Evolutionary conservation across 164 flowering plant genomes (phyloP), one percentile per base, ranked within the genome.

Genomic region (Kalanchoe fedtschenkoi): DNA sequence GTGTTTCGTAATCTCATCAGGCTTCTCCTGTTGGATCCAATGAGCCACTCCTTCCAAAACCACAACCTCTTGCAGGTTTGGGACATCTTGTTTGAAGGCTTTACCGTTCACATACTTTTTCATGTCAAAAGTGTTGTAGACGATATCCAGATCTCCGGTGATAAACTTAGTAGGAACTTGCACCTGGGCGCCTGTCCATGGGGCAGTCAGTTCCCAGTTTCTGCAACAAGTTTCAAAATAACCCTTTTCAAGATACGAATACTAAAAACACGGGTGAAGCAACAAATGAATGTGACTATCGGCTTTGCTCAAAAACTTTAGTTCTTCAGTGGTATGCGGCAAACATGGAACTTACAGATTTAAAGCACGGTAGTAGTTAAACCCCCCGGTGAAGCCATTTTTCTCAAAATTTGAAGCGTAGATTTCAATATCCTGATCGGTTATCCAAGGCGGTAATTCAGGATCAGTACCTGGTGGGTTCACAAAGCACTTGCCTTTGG

Each of bases 11-110:
- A 86, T 73, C 64, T 86, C 87, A 11, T 74, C 75, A 1, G 87
- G 67, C 62, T 64, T 82, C 58, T 82, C 92, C 44, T 83, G 62
- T 19, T 83, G 65, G 62, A 76, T 58, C 68, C 82, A 87, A 59
- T 87, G 95, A 16, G 58, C 95, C 1, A 70, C 88, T 22, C 83
- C 89, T 73, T 80, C 74, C 70, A 84, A 56, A n/a, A 87, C 69
- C 19, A 84, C 85, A 0, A 78, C 76, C 26, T 84, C 89, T 66
- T 84, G 53, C 62, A 84, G 58, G 34, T 73, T 47, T 2, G 88
- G 95, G 60, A 83, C 95, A 65, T 70, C 67, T 47, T 54, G 77
- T 68, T 80, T 76, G 65, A 84, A 72, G 44, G 76, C 81, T 2
- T 77, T 88, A 1, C 66, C 70, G 57, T 81, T 72, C 51, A 87